A percentile compares a stretch with the other conserved stretches of the same genome.
Conservation (phyloP, 2,329 filamentous ascomycete genomes). For the Xylaria arbuscula region DNA sequence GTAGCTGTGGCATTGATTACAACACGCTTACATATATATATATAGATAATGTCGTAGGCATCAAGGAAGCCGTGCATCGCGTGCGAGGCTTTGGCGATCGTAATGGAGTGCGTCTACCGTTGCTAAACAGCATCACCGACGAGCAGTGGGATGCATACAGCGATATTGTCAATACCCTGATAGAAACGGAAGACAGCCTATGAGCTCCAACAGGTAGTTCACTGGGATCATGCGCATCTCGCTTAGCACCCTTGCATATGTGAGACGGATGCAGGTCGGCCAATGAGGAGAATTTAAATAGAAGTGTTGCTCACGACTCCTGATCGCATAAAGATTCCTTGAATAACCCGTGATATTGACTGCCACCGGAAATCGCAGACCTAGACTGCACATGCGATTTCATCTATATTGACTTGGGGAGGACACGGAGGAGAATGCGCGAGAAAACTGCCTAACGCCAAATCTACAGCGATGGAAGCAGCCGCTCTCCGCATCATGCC, state of each 20-base stretch:
- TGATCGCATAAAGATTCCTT: conserved; percentile 31
- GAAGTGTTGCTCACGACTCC: conserved; percentile 29
- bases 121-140: conserved; percentile 37
- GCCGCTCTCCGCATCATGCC: conserved; percentile 10
- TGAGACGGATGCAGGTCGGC: conserved; percentile 29
- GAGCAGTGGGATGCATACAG: conserved; percentile 34
- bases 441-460: neutral
- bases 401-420: conserved; percentile 26
- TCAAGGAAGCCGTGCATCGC: conserved; percentile 36
- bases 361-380: conserved; percentile 21
- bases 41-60: conserved; percentile 37
- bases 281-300: conserved; percentile 34
- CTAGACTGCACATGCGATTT: conserved; percentile 25
- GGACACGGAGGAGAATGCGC: neutral
- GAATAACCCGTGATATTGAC: conserved; percentile 32
- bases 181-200: conserved; percentile 37
- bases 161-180: conserved; percentile 36
- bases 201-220: conserved; percentile 31
- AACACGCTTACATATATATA: conserved; percentile 25
- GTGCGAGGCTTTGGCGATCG: conserved; percentile 37
- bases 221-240: conserved; percentile 32
- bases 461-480: conserved; percentile 1
- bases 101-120: conserved; percentile 34
- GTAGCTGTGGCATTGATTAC: neutral
- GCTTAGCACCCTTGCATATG: conserved; percentile 35